phyloP scores from a whole-genome alignment of 169 alveolate genomes.

The Cyclospora cayetanensis region DNA sequence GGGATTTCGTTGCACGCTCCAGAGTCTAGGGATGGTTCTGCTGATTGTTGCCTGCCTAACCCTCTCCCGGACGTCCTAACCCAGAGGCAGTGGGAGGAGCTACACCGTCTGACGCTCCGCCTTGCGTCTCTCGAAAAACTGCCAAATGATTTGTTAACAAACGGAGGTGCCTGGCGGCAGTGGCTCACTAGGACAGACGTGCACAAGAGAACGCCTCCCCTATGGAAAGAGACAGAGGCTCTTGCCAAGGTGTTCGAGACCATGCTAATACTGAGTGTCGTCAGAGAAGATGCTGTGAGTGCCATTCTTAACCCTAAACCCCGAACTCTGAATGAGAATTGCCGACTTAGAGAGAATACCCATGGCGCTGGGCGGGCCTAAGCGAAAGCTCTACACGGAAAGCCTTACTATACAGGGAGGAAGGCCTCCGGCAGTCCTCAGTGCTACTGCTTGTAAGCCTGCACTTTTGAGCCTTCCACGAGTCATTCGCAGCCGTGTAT shows the following conservation, averaged over 20 bases:
- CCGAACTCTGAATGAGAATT: background rate
- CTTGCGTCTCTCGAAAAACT: background rate
- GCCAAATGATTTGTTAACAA: background rate
- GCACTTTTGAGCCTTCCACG: too few species aligned
- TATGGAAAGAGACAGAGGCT: background rate
- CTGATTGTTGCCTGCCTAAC: background rate
- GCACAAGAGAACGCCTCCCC: background rate
- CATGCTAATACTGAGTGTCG: background rate
- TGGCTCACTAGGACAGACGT: background rate
- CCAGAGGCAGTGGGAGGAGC: conserved; percentile 7
- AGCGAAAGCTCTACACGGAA: too few species aligned
- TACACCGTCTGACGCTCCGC: background rate
- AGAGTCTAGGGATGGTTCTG: background rate
- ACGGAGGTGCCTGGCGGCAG: background rate
- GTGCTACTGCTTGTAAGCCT: too few species aligned
- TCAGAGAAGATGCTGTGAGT: background rate
- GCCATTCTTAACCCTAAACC: conserved; percentile 13
- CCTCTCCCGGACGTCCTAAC: background rate
- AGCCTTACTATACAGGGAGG: too few species aligned
- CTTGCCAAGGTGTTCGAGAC: background rate
- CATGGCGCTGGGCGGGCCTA: too few species aligned
- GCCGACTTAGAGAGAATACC: too few species aligned
- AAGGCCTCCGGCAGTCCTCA: too few species aligned
- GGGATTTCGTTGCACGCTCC: background rate
- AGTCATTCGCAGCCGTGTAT: too few species aligned